Percentiles rank a stretch among this genome's conserved stretches.
phyloP scores from a whole-genome alignment of 2,329 filamentous ascomycete species.

The Paecilomyces formosus region DNA sequence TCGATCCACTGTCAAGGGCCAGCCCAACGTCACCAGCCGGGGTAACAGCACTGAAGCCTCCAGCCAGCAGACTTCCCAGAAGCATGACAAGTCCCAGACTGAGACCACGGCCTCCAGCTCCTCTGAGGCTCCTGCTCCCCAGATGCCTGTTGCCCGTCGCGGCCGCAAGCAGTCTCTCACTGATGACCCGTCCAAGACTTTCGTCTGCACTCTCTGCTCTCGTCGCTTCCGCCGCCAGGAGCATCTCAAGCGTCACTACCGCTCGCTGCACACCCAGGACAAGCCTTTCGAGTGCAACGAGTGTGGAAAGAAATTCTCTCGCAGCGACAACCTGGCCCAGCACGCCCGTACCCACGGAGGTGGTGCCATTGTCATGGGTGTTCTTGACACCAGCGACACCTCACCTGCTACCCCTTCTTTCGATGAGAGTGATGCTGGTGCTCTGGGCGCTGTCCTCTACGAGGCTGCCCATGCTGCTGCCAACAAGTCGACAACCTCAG shows the following conservation, averaged over 20 bases:
- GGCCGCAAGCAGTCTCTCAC: constrained; percentile 98
- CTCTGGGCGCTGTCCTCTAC: constrained; percentile 71
- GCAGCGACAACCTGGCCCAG: constrained; percentile 94
- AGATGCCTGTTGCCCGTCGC: constrained; percentile 68
- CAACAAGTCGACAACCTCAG: constrained; percentile 46
- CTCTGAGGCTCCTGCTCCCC: constrained; percentile 25
- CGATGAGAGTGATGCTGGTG: constrained; percentile 54
- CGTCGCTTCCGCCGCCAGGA: constrained; percentile 97
- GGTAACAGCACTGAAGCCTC: constrained; percentile 29
- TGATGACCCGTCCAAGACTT: constrained; percentile 96
- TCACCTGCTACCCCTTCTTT: constrained; percentile 32
- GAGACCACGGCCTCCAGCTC: constrained; percentile 41
- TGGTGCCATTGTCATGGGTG: constrained; percentile 83
- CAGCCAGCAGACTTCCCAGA: constrained; percentile 31
- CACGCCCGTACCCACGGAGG: constrained; percentile 90
- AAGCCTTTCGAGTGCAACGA: constrained; percentile 98
- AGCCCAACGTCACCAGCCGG: constrained; percentile 21
- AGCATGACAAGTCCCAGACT: constrained; percentile 39
- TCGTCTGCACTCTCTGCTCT: constrained; percentile 92
- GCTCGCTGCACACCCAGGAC: constrained; percentile 95
- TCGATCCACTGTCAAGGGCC: constrained; percentile 16
- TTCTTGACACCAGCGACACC: constrained; percentile 64
- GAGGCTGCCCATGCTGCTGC: constrained; percentile 69
- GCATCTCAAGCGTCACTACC: constrained; percentile 96
- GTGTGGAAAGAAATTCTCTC: constrained; percentile 98